phyloP scores from a whole-genome alignment of 2,329 filamentous ascomycete species.

The Stagonosporopsis vannaccii region DNA sequence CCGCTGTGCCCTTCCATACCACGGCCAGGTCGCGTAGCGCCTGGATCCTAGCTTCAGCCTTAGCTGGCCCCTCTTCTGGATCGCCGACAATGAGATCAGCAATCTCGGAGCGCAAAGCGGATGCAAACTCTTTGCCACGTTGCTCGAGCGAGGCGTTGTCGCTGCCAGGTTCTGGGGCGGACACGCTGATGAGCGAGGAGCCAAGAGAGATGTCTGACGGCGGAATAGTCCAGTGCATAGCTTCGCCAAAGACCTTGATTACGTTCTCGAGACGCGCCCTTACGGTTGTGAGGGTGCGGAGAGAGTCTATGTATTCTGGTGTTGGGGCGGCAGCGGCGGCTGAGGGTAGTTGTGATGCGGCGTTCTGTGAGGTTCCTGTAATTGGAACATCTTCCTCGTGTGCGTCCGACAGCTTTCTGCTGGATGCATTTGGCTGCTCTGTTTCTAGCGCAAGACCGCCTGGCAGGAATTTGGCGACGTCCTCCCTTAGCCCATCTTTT shows the following conservation, averaged over 20 bases:
- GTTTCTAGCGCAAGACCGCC: constrained; percentile 41
- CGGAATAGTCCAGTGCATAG: constrained; percentile 93
- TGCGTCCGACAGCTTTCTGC: background rate
- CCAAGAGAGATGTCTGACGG: constrained; percentile 85
- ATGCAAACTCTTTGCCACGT: constrained; percentile 83
- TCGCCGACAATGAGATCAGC: constrained; percentile 67
- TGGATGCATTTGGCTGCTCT: constrained; percentile 6
- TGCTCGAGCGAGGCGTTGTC: constrained; percentile 77
- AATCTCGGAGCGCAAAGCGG: constrained; percentile 75
- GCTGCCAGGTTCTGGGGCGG: constrained; percentile 76
- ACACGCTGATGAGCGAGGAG: constrained; percentile 88
- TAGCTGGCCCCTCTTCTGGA: constrained; percentile 68
- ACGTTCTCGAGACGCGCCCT: constrained; percentile 86
- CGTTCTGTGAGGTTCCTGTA: background rate
- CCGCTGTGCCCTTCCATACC: constrained; percentile 96
- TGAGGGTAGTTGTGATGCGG: background rate
- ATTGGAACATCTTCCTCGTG: background rate
- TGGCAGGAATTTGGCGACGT: constrained; percentile 76
- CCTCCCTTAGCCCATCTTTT: constrained; percentile 72
- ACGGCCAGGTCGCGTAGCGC: constrained; percentile 75
- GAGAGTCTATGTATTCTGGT: constrained; percentile 70
- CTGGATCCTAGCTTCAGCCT: constrained; percentile 76
- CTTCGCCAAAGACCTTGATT: constrained; percentile 89
- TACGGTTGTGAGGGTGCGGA: constrained; percentile 83
- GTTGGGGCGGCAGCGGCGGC: constrained; percentile 20